These are phyloP conservation scores for Komagataella phaffii DNA, from an alignment of 805 yeast genomes.

Conservation along the genomic window DNA sequence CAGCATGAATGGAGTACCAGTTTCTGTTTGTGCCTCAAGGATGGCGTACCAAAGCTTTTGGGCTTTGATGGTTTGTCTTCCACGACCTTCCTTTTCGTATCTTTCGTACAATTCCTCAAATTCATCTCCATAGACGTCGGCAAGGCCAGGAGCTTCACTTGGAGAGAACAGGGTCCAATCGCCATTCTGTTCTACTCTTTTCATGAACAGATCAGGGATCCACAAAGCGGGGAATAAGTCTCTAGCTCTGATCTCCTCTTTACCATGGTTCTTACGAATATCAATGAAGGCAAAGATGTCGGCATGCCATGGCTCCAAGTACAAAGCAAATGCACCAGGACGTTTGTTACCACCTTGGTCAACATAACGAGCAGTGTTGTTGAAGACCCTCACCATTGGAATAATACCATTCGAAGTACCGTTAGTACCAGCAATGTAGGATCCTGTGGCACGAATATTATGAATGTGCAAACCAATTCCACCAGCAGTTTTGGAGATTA, in stretches of 20 bases:
- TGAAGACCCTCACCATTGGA: slow-evolving; percentile 51
- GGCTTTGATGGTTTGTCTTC: slow-evolving; percentile 36
- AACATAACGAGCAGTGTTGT: slow-evolving; percentile 50
- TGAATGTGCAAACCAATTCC: slow-evolving; percentile 53
- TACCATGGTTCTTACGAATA: slow-evolving; percentile 50
- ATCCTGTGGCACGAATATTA: slow-evolving; percentile 44
- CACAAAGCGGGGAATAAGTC: slow-evolving; percentile 51
- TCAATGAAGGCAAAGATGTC: slow-evolving; percentile 47
- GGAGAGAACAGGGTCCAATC: slow-evolving; percentile 51
- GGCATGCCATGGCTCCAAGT: slow-evolving; percentile 52
- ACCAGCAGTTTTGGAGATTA: slow-evolving; percentile 49
- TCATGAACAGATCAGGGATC: slow-evolving; percentile 52
- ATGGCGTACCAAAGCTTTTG: slow-evolving; percentile 50
- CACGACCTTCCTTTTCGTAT: slow-evolving; percentile 38
- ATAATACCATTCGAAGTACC: slow-evolving; percentile 52
- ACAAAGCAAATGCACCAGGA: slow-evolving; percentile 52
- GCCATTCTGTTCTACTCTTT: slow-evolving; percentile 40
- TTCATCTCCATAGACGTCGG: slow-evolving; percentile 43
- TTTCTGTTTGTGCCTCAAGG: slow-evolving; percentile 50
- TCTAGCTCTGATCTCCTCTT: slow-evolving; percentile 50
- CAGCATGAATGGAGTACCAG: slow-evolving; percentile 54
- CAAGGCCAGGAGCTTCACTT: slow-evolving; percentile 42
- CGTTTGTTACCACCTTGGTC: slow-evolving; percentile 57
- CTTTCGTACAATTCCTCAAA: slow-evolving; percentile 35
- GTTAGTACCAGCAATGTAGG: slow-evolving; percentile 49